Evolutionary conservation across 495 filamentous ascomycete species (phyloP).

Genomic region (Talaromyces stipitatus): DNA sequence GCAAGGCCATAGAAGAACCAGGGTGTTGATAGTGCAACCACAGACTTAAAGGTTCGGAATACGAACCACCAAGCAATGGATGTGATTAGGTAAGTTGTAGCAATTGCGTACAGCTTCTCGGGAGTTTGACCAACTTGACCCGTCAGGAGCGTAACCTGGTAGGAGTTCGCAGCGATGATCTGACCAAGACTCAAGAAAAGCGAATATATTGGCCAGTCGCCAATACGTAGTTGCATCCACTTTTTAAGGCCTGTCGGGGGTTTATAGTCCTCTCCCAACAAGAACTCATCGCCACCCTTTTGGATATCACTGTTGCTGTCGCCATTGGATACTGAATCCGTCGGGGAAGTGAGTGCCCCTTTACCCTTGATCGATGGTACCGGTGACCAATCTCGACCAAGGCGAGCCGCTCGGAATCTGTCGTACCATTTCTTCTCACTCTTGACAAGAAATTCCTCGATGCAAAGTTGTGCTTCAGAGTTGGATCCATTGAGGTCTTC

Average conservation of each 20-base stretch:
- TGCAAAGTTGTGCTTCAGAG: constrained; percentile 54
- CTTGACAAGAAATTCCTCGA: constrained; percentile 59
- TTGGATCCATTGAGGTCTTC: constrained; percentile 49
- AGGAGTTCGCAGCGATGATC: constrained; percentile 64
- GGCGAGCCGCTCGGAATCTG: constrained; percentile 51
- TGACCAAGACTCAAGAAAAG: constrained; percentile 57
- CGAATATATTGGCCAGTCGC: constrained; percentile 67
- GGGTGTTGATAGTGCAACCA: constrained; percentile 50
- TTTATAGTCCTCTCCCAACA: constrained; percentile 55
- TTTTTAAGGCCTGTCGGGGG: constrained; percentile 59
- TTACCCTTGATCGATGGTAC: constrained; percentile 31
- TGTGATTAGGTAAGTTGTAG: constrained; percentile 52
- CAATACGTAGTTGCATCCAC: constrained; percentile 38
- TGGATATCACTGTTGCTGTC: constrained; percentile 13
- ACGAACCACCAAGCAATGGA: constrained; percentile 60
- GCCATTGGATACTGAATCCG: constrained; percentile 29
- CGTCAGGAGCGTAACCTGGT: constrained; percentile 63
- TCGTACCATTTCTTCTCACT: constrained; percentile 68
- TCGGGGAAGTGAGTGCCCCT: constrained; percentile 21
- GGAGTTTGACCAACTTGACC: constrained; percentile 57
- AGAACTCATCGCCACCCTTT: constrained; percentile 43
- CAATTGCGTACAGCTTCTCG: constrained; percentile 58
- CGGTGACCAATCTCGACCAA: constrained; percentile 40
- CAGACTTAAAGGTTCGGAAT: constrained; percentile 54
- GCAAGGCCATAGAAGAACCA: constrained; percentile 60